Evolutionary conservation across 805 yeast genomes (phyloP), one percentile per base, ranked within the genome.

Genomic region (Candida morakotiae): DNA sequence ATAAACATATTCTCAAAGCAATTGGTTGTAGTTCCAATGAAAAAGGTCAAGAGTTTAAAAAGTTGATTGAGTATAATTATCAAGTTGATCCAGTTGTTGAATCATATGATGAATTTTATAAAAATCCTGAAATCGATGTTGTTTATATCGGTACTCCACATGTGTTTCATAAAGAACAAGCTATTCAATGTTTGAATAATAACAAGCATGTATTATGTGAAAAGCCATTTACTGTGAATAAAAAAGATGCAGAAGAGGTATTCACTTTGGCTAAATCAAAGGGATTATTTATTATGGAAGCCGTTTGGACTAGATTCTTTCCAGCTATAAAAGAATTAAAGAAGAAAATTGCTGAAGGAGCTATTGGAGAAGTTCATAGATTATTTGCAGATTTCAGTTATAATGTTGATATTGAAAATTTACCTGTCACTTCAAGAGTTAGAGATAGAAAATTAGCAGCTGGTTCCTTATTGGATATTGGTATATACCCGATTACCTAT

Each of bases 121-220:
- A 42, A n/a, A 65, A 72, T 43, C 49, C 60, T 2, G 56, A 65
- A 3, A 63, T 75, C 27, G 73, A 76, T 37, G 58, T 69, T n/a
- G 62, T 77, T 27, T 77, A 77, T 46, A 58, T 77, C 26, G 81
- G 79, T 2, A 62, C 77, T 8, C 81, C 81, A 3, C 81, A 77
- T 56, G 56, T 65, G 11, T 58, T 64, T 47, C 82, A 77, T 51
- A 62, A 67, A 36, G 71, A 69, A 29, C 71, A 67, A 41, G 69
- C 68, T 6, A 49, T 64, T 35, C 44, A 52, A 31, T 73, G 77
- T 7, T 55, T 76, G 37, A 50, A 59, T 14, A 58, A 65, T 30
- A 73, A 68, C 16, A 70, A 72, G 42, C 73, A 74, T 49, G 77
- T 75, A 15, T 56, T 77, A 32, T 71, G 77, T 47, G 82, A 77